These are phyloP conservation scores for Sphaerostilbella broomeana DNA, from an alignment of 2,329 filamentous ascomycete species.

Conservation along the genomic window DNA sequence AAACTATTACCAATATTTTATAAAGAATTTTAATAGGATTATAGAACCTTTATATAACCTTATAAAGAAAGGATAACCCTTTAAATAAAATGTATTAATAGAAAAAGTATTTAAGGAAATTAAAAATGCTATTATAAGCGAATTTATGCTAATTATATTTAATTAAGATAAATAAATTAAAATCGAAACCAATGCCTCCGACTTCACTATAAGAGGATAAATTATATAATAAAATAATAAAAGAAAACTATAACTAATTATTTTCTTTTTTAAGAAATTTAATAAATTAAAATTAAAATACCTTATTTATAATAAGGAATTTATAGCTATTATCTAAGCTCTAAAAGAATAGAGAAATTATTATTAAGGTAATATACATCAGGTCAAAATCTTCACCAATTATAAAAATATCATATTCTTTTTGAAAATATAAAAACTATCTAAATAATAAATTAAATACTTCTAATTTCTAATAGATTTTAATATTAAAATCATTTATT, in stretches of 20 bases:
- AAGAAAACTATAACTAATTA: slow-evolving; percentile 11
- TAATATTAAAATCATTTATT: background rate
- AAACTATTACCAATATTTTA: slow-evolving; percentile 2
- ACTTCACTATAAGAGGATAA: slow-evolving; percentile 8
- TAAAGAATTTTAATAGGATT: slow-evolving; percentile 1
- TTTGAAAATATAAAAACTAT: slow-evolving; percentile 14
- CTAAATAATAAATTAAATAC: slow-evolving; percentile 12
- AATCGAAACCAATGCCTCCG: slow-evolving; percentile 13
- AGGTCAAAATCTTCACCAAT: slow-evolving; percentile 17
- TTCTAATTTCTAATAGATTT: slow-evolving; percentile 5
- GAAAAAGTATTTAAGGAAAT: slow-evolving; percentile 8
- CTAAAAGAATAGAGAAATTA: slow-evolving; percentile 22
- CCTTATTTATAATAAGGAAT: slow-evolving; percentile 19
- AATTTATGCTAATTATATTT: slow-evolving; percentile 10
- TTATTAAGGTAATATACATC: slow-evolving; percentile 12
- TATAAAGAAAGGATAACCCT: slow-evolving; percentile 7
- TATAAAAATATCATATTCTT: slow-evolving; percentile 20
- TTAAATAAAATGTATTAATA: slow-evolving; percentile 1
- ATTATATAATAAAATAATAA: slow-evolving; percentile 13
- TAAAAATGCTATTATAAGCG: slow-evolving; percentile 6
- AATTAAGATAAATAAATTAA: slow-evolving; percentile 7
- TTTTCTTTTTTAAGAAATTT: slow-evolving; percentile 18
- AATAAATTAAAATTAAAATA: slow-evolving; percentile 20
- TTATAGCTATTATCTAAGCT: slow-evolving; percentile 19
- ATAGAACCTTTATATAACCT: slow-evolving; percentile 1